A percentile compares a stretch with the other conserved stretches of the same genome.
phyloP scores from a whole-genome alignment of 148 eudicot species.

The Cornus suecica region DNA sequence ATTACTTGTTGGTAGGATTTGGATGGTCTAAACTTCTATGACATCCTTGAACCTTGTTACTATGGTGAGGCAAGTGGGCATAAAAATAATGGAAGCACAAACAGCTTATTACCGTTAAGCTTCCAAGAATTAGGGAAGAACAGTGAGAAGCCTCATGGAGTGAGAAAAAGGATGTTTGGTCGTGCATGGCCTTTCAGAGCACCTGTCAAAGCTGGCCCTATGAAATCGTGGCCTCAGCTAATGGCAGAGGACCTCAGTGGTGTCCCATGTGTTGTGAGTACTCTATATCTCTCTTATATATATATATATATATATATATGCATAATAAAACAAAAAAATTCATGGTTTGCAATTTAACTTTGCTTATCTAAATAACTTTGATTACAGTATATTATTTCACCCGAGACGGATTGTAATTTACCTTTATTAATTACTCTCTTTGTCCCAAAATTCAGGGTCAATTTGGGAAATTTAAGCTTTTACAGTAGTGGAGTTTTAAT shows the following conservation, averaged over 20 bases:
- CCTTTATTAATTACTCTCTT: too few relatives aligned
- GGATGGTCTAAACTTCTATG: conserved; percentile 53
- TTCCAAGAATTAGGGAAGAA: conserved; percentile 53
- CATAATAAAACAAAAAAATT: too few relatives aligned
- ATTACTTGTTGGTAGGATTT: conserved; percentile 31
- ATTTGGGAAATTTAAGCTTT: too few relatives aligned
- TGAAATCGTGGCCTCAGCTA: conserved; percentile 77
- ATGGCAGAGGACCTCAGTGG: conserved; percentile 23
- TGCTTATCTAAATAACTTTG: too few relatives aligned
- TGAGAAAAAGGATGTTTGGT: conserved; percentile 76
- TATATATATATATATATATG: too few relatives aligned
- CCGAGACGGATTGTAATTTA: too few relatives aligned
- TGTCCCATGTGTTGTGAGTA: conserved; percentile 69
- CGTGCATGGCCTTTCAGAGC: conserved; percentile 85
- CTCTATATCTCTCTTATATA: not conserved
- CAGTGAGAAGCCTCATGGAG: conserved; percentile 62
- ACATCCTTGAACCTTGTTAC: conserved; percentile 78
- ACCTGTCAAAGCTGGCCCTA: conserved; percentile 60
- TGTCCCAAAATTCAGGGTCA: too few relatives aligned
- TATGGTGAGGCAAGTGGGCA: conserved; percentile 24
- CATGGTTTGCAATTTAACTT: too few relatives aligned
- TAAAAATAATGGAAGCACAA: conserved; percentile 10
- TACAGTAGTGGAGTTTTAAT: too few relatives aligned
- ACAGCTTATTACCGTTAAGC: conserved; percentile 46
- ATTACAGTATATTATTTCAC: too few relatives aligned